Base-by-base conservation (phyloP, 768 basidiomycete genomes). In the Phaffia tasmanica region DNA sequence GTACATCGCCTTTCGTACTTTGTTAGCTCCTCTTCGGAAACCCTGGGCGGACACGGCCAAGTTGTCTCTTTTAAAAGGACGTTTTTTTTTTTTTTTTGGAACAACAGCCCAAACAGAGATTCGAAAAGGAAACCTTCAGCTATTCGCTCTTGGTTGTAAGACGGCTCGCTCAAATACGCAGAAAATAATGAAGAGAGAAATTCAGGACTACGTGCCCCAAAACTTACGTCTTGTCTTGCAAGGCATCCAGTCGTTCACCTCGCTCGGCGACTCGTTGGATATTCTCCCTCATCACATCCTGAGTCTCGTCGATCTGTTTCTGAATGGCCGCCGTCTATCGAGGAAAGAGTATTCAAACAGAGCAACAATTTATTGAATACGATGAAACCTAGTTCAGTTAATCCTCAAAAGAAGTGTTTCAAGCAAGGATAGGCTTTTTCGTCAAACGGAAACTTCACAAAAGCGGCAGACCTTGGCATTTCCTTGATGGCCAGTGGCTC, bases 31-130 rank as follows among this genome's bases (percentile, higher is more conserved):
- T 70, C 91, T 83, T 70, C 92, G 86, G 84, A 99, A 99, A 30
- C 92, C 91, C 79, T 99, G 94, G n/a, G 95, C 95, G 29, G 92
- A 95, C 51, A 94, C 89, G 35, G 95, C 94, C 64, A 99, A 83
- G 75, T 87, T 95, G 78, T 99, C 95, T 47, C 66, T 67, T 30
- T 6, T 60, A 50, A 16, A 25, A n/a, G n/a, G n/a, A n/a, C n/a
- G n/a, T n/a, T n/a, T n/a, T n/a, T n/a, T n/a, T n/a, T n/a, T n/a
- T n/a, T n/a, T n/a, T n/a, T n/a, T n/a, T n/a, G n/a, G n/a, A n/a
- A n/a, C n/a, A n/a, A n/a, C n/a, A n/a, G n/a, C n/a, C n/a, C 35
- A 42, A 5, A 4, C 35, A 11, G 35, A 42, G 35, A 5, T 42
- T 42, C 35, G 11, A 5, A 42, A 42, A 11, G 11, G 11, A 11